Percentiles rank a stretch among this genome's conserved stretches.
Conservation (phyloP, 495 filamentous ascomycete species). For the Aspergillus nanangensis region DNA sequence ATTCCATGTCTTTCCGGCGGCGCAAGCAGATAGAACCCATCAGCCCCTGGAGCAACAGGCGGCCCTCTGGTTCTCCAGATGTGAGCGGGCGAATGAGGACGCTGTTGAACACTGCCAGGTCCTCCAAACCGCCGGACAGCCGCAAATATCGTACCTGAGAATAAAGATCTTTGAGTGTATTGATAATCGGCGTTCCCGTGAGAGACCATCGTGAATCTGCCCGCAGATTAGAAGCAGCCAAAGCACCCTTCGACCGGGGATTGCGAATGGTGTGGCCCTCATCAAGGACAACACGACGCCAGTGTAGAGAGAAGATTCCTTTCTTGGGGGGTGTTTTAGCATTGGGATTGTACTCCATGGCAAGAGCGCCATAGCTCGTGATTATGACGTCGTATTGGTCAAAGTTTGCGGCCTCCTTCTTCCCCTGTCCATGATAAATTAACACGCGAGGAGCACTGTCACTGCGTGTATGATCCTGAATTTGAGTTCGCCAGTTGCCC, state of each 20-base stretch:
- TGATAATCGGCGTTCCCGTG: slow-evolving; percentile 78
- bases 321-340: slow-evolving; percentile 27
- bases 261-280: slow-evolving; percentile 88
- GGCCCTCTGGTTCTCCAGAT: slow-evolving; percentile 52
- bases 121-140: slow-evolving; percentile 73
- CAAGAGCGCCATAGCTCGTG: slow-evolving; percentile 70
- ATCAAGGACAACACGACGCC: slow-evolving; percentile 81
- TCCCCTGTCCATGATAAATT: slow-evolving; percentile 67
- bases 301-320: slow-evolving; percentile 61
- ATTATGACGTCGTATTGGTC: slow-evolving; percentile 71
- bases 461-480: slow-evolving; percentile 63
- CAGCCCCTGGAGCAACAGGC: slow-evolving; percentile 65
- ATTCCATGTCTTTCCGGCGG: slow-evolving; percentile 84
- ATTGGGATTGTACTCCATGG: slow-evolving; percentile 35
- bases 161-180: slow-evolving; percentile 77
- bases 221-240: slow-evolving; percentile 61
- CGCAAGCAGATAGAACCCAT: slow-evolving; percentile 82
- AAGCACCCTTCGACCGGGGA: slow-evolving; percentile 62
- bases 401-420: slow-evolving; percentile 50
- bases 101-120: slow-evolving; percentile 68
- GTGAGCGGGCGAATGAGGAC: slow-evolving; percentile 69
- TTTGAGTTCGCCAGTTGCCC: slow-evolving; percentile 89
- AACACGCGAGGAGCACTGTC: slow-evolving; percentile 60
- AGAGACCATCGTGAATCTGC: slow-evolving; percentile 78
- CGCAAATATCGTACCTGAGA: slow-evolving; percentile 76